Evolutionary conservation across 306 rosid species (phyloP).

Genomic region (Ziziphus jujuba): DNA sequence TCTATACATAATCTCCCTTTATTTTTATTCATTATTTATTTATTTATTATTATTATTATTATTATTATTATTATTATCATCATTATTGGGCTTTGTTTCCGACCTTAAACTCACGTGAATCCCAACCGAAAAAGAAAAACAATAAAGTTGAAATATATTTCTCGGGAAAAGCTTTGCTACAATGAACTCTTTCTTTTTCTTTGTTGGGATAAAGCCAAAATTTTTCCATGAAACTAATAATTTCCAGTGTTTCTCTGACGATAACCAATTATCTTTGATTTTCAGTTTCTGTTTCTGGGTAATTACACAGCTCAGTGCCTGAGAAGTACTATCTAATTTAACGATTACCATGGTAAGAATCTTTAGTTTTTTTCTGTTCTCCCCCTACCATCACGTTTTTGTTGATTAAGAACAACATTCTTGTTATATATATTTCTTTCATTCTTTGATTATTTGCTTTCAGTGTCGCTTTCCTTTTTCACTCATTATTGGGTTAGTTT

Average conservation of each 20-base stretch:
- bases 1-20: too few relatives aligned
- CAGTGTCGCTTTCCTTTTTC: conserved; percentile 15
- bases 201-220: not conserved
- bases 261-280: not conserved
- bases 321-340: not conserved
- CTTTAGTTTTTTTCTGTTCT: not conserved
- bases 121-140: not conserved
- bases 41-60: too few relatives aligned
- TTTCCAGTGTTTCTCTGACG: not conserved
- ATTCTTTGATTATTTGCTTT: not conserved
- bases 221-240: not conserved
- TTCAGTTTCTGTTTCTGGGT: not conserved
- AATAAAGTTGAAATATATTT: not conserved
- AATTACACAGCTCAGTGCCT: not conserved
- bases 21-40: too few relatives aligned
- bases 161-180: not conserved
- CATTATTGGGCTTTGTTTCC: too few relatives aligned
- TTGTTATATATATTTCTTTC: not conserved
- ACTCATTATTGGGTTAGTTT: conserved; percentile 22
- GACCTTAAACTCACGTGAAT: conserved; percentile 1
- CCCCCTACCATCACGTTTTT: not conserved
- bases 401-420: not conserved
- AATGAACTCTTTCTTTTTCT: not conserved
- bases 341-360: not conserved
- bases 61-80: too few relatives aligned